Base-by-base conservation (phyloP, 352 stramenopile species). In the Phytopythium montanum region DNA sequence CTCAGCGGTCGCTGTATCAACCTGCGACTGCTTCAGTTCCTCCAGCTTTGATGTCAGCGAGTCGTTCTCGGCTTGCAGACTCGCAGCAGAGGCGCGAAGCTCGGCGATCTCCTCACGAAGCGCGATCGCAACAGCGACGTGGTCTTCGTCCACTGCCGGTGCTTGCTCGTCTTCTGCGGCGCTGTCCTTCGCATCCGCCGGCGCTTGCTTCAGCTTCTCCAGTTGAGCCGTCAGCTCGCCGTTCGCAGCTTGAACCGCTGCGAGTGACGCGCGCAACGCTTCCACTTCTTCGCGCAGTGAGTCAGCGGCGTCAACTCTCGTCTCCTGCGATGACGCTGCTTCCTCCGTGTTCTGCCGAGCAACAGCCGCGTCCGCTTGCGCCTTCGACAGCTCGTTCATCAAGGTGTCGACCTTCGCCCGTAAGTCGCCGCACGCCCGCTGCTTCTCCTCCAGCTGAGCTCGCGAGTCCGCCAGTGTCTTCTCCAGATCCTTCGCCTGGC, bases 401-500 rank as follows among this genome's bases (percentile, higher is more conserved):
- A 29, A 14, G 0, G 51, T 42, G 16, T 69, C 56, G 0, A 79
- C 26, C 33, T 63, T 57, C 25, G 21, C 2, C 45, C 61, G 62
- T 16, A 67, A 53, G 5, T 16, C 54, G 42, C 69, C 72, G 14
- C 70, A 60, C 21, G n/a, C 39, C 23, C 55, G 52, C 5, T 69
- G 10, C 26, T 63, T 62, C 1, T 36, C 59, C 34, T 51, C 38
- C 23, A 70, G 53, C 33, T 48, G 51, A 4, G 33, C 33, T 3
- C 66, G 61, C 31, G 86, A 39, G 42, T 72, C 64, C 26, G 75
- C 50, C 42, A 82, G 61, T 38, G 69, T 54, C 13, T 46, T 54
- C 18, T 73, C 31, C 3, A 72, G 41, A 19, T 66, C 64, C 26
- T 81, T 62, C 34, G 82, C 21, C 19, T 79, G 61, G 16, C 68